Evolutionary conservation across 2,329 filamentous ascomycete genomes (phyloP).

Genomic region (Huntiella abstrusa): DNA sequence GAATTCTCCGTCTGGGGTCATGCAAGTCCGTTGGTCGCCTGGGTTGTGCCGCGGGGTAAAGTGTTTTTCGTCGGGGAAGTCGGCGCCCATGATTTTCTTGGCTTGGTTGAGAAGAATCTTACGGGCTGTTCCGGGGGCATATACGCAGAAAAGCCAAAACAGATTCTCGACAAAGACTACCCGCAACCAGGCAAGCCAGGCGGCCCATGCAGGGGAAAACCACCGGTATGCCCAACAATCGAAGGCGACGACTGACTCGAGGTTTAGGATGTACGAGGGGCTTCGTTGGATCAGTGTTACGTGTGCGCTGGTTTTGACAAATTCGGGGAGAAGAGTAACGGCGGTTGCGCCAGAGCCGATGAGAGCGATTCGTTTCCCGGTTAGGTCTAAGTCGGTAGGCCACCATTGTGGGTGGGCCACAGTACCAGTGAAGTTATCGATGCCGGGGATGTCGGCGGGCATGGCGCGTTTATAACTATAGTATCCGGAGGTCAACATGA

Average conservation of each 20-base stretch:
- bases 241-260: constrained; percentile 24
- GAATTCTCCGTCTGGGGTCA: constrained; percentile 40
- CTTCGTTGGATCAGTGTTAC: constrained; percentile 71
- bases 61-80: constrained; percentile 40
- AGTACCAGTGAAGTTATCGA: constrained; percentile 45
- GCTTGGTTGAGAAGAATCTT: constrained; percentile 27
- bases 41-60: constrained; percentile 47
- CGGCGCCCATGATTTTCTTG: constrained; percentile 23
- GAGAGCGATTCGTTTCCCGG: constrained; percentile 48
- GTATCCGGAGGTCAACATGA: constrained; percentile 45
- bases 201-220: constrained; percentile 29
- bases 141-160: constrained; percentile 30
- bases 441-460: constrained; percentile 41
- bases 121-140: not conserved
- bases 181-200: constrained; percentile 30
- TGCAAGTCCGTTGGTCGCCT: constrained; percentile 59
- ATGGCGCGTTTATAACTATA: constrained; percentile 52
- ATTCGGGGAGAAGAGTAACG: constrained; percentile 52
- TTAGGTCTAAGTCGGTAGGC: constrained; percentile 48
- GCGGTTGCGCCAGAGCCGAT: constrained; percentile 67
- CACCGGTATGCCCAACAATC: constrained; percentile 22
- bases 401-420: constrained; percentile 59
- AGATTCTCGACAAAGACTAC: constrained; percentile 27
- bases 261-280: constrained; percentile 48
- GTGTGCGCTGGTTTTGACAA: constrained; percentile 43